Evolutionary conservation across 148 eudicot species (phyloP).

Genomic region (Vaccinium macrocarpon): DNA sequence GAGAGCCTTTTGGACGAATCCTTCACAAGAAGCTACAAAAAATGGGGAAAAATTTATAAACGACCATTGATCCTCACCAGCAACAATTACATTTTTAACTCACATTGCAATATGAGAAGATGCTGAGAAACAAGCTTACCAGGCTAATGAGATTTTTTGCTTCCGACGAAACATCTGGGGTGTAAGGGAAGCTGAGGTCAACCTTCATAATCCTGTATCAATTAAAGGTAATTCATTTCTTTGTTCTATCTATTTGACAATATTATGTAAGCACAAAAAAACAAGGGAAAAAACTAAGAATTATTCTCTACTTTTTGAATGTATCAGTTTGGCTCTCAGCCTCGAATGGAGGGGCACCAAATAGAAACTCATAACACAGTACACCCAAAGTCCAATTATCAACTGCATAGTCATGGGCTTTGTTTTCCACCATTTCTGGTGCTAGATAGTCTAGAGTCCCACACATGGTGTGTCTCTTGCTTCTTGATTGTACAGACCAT

Average conservation of each 20-base stretch:
- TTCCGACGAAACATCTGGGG: slow-evolving; percentile 57
- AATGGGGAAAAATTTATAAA: slow-evolving; percentile 1
- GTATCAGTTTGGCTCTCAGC: slow-evolving; percentile 81
- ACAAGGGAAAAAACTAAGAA: neutral
- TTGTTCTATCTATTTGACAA: neutral
- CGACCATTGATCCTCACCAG: neutral
- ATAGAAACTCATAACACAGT: slow-evolving; percentile 83
- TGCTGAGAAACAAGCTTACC: slow-evolving; percentile 34
- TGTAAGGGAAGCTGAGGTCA: slow-evolving; percentile 68
- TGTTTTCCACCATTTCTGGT: slow-evolving; percentile 95
- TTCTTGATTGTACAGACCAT: slow-evolving; percentile 84
- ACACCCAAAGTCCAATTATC: slow-evolving; percentile 93
- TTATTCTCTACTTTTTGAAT: slow-evolving; percentile 48
- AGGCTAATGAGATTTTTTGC: slow-evolving; percentile 71
- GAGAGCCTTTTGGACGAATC: slow-evolving; percentile 82
- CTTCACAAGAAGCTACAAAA: slow-evolving; percentile 79
- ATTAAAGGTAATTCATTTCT: neutral
- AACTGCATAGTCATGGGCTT: slow-evolving; percentile 81
- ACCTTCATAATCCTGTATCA: slow-evolving; percentile 62
- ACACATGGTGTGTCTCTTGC: slow-evolving; percentile 84
- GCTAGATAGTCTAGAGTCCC: slow-evolving; percentile 93
- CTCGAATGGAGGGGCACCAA: slow-evolving; percentile 88
- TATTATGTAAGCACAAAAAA: neutral
- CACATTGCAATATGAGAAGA: neutral
- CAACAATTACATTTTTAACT: neutral